Base-by-base conservation (phyloP, 1,139 yeast genomes). In the Pichiaceae sp. region DNA sequence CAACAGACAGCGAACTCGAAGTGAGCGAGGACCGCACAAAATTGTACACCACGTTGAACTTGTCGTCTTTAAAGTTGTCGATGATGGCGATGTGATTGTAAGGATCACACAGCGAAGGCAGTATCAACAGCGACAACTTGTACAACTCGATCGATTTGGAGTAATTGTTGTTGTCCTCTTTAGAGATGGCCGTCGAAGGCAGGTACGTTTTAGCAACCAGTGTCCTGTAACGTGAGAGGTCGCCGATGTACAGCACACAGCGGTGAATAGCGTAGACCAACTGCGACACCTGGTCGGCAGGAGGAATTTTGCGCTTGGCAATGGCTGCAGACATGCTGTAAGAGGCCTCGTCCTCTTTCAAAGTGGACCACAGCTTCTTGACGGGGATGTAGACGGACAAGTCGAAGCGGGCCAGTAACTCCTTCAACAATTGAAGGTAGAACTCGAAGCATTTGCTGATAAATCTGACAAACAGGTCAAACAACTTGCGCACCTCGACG, bases 61-160 rank as follows among this genome's bases (percentile, higher is more conserved):
- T 56, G 41, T 63, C 62, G 31, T 60, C 62, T 31, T 62, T 59
- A 18, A 62, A 55, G 34, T 63, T 59, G 43, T 69, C 67, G 17
- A 78, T 68, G 59, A 78, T 70, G 5, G 84, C 86, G 36, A 75
- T 67, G 47, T 78, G 83, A 46, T 74, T 73, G 47, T 74, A 74
- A 1, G 85, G 77, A 47, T 78, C 86, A 40, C 80, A 80, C 39
- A 76, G 63, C 1, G 83, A 73, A 1, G 87, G 89, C 29, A 78
- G 56, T 18, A 78, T 56, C 29, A 70, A 48, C 24, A 75, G 68
- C 20, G 85, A 75, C 31, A 63, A 52, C 37, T 70, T 66, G 45
- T 75, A 74, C 46, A 65, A 68, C 43, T 66, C 65, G 17, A 73
- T 53, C 1, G 83, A 63, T 55, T 52, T 66, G 52, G 55, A 59